Conservation (phyloP, 2,329 filamentous ascomycete genomes). For the Cordyceps cicadae region DNA sequence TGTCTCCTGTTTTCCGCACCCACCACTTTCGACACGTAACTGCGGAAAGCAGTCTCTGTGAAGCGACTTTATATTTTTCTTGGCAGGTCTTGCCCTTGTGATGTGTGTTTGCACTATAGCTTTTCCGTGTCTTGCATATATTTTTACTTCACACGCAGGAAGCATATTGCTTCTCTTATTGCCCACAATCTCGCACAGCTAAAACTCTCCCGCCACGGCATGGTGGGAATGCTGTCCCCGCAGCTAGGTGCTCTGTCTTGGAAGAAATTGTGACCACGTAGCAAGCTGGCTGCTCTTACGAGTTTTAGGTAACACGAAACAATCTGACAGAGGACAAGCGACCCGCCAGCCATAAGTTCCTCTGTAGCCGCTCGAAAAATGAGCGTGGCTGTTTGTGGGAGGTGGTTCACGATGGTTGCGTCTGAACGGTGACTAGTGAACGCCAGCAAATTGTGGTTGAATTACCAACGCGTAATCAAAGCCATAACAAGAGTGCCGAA, state of each 20-base stretch:
- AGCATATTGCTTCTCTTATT: neutral
- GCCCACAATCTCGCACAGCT: no score
- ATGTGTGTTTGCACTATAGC: neutral
- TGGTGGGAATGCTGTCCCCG: no score
- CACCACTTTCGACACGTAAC: neutral
- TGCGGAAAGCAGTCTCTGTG: neutral
- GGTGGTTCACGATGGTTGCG: conserved; percentile 1
- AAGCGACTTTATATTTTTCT: neutral
- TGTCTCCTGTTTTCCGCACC: neutral
- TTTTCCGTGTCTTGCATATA: neutral
- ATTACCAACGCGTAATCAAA: neutral
- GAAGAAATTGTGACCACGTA: neutral
- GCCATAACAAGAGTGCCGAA: neutral
- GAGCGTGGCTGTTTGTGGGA: neutral
- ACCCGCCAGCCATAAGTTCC: neutral
- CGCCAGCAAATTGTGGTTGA: neutral
- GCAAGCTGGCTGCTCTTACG: neutral
- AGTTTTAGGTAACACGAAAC: conserved; percentile 3
- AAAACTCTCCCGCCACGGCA: no score
- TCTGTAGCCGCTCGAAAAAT: neutral
- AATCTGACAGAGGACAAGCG: neutral
- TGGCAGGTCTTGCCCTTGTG: neutral
- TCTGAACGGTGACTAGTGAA: neutral
- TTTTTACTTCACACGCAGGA: neutral
- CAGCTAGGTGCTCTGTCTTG: neutral